Evolutionary conservation across 805 yeast species (phyloP).

Genomic region (Teunomyces aglyptinius): DNA sequence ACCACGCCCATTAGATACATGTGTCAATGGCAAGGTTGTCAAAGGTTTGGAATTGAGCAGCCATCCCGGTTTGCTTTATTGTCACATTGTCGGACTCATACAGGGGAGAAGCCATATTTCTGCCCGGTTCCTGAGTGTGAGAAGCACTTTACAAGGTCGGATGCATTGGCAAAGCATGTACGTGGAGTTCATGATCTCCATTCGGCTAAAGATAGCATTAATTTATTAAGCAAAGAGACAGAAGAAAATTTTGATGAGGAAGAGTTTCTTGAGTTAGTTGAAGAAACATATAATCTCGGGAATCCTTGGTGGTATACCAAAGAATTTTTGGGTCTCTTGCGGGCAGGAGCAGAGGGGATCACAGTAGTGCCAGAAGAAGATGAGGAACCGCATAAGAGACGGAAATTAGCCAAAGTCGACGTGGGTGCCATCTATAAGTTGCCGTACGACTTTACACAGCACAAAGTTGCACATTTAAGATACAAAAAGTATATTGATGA

Average conservation of each 20-base stretch:
- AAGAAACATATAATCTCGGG: slow-evolving; percentile 32
- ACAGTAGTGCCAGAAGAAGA: neutral
- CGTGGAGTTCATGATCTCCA: slow-evolving; percentile 58
- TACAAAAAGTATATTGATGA: slow-evolving; percentile 20
- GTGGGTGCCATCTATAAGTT: slow-evolving; percentile 19
- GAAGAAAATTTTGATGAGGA: slow-evolving; percentile 22
- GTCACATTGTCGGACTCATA: slow-evolving; percentile 63
- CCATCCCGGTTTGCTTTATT: slow-evolving; percentile 57
- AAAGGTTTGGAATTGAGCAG: slow-evolving; percentile 48
- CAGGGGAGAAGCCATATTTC: slow-evolving; percentile 60
- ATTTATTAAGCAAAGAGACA: slow-evolving; percentile 24
- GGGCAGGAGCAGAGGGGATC: slow-evolving; percentile 9
- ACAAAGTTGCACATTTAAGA: slow-evolving; percentile 31
- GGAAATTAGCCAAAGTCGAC: slow-evolving; percentile 10
- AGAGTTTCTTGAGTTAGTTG: slow-evolving; percentile 22
- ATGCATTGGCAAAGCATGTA: slow-evolving; percentile 64
- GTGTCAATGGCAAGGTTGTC: slow-evolving; percentile 65
- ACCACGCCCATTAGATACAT: slow-evolving; percentile 36
- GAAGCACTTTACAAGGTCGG: slow-evolving; percentile 55
- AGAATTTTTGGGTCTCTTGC: slow-evolving; percentile 25
- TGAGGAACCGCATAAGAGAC: slow-evolving; percentile 3
- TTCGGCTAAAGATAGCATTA: slow-evolving; percentile 32
- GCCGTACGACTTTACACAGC: slow-evolving; percentile 33
- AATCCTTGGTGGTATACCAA: slow-evolving; percentile 44
- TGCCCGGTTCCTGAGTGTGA: slow-evolving; percentile 69